A percentile compares a stretch with the other conserved stretches of the same genome.
These are phyloP conservation scores for Diaporthe aspalathi DNA, from an alignment of 2,329 filamentous ascomycete genomes.

Conservation along the genomic window DNA sequence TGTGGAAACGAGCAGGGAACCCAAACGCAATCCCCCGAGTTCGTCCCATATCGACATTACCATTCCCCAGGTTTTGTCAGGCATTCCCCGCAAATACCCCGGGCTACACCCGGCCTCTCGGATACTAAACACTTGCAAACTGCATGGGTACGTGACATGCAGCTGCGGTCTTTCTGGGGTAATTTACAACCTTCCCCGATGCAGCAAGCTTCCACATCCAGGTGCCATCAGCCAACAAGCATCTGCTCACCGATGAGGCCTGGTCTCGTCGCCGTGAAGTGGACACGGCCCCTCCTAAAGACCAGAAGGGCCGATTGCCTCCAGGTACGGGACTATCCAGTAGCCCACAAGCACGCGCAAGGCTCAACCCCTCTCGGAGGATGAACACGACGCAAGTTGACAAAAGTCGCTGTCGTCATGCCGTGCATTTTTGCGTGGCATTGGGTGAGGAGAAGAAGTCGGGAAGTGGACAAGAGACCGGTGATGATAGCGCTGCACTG, in stretches of 20 bases:
- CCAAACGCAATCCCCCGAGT: conserved; percentile 4
- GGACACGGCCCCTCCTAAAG: conserved; percentile 11
- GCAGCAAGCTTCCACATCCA: conserved; percentile 22
- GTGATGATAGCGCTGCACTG: not conserved
- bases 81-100: conserved; percentile 16
- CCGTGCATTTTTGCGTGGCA: not conserved
- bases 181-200: not conserved
- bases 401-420: conserved; percentile 2
- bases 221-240: conserved; percentile 16
- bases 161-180: conserved; percentile 11
- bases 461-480: not conserved
- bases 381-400: not conserved
- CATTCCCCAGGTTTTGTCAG: conserved; percentile 18
- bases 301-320: conserved; percentile 37
- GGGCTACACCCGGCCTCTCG: not conserved
- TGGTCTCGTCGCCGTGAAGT: conserved; percentile 7
- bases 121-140: not conserved
- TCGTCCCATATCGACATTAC: conserved; percentile 2
- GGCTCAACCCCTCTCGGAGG: conserved; percentile 23
- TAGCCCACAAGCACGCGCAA: not conserved
- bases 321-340: not conserved
- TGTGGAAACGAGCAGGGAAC: not conserved
- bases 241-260: conserved; percentile 19
- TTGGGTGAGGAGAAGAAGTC: conserved; percentile 7
- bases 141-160: not conserved